These are phyloP conservation scores for Pyricularia pennisetigena DNA, from an alignment of 2,329 filamentous ascomycete species.

Conservation along the genomic window DNA sequence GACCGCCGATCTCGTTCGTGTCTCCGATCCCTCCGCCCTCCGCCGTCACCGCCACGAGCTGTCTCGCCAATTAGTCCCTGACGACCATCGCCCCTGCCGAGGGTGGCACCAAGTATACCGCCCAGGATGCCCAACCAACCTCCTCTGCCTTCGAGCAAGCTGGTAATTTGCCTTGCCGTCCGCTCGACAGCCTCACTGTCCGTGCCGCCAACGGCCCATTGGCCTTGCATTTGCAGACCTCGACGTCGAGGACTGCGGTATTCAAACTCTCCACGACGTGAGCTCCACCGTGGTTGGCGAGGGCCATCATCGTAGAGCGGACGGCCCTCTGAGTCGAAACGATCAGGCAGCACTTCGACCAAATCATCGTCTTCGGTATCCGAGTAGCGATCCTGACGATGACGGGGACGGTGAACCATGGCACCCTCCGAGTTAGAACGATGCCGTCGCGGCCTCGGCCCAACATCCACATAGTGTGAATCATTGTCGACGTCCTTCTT, in stretches of 20 bases:
- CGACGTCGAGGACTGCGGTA: constrained; percentile 20
- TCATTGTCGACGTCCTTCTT: constrained; percentile 6
- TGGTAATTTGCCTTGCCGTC: constrained; percentile 20
- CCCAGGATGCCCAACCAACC: constrained; percentile 19
- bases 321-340: constrained; percentile 34
- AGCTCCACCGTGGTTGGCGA: constrained; percentile 18
- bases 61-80: neutral
- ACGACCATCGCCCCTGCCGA: constrained; percentile 8
- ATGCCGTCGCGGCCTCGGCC: constrained; percentile 10
- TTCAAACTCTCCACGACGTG: constrained; percentile 31
- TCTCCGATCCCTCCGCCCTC: constrained; percentile 3
- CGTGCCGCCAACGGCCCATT: constrained; percentile 35
- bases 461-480: constrained; percentile 3
- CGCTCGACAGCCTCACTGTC: constrained; percentile 30
- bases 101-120: constrained; percentile 15
- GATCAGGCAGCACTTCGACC: constrained; percentile 34
- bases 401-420: constrained; percentile 18
- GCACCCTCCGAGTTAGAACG: constrained; percentile 23
- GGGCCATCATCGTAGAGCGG: constrained; percentile 21
- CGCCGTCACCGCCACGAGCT: constrained; percentile 1
- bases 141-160: constrained; percentile 18
- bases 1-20: constrained; percentile 6
- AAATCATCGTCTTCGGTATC: constrained; percentile 26
- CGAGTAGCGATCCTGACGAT: constrained; percentile 13
- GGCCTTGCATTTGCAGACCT: constrained; percentile 27